Base-by-base conservation (phyloP, 1,284 basidiomycete species). In the Boletellus deceptivus region DNA sequence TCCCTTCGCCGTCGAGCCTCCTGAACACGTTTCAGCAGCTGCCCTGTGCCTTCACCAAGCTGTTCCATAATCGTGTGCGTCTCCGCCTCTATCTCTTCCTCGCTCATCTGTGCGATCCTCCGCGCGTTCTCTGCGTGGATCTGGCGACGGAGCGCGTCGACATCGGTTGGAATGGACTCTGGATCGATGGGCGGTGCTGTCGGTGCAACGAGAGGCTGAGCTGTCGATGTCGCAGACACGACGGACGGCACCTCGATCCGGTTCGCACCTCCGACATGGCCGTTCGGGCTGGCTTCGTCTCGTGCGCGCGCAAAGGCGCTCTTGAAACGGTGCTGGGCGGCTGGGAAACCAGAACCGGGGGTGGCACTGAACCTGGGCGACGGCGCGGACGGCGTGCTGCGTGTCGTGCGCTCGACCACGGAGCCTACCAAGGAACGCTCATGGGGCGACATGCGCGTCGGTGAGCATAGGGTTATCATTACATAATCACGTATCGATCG, bases 281-380 rank as follows among this genome's bases (percentile, higher is more conserved):
- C 54, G 47, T 67, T 76, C 50, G 2, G 24, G 48, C 48, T 36
- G 20, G 54, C 56, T 35, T 61, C 73, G 48, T 78, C 72, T 62
- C 72, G 72, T 37, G 67, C 73, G 9, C 77, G 76, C 6, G 78
- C 70, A 68, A 87, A 86, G 22, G 80, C 80, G 55, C 85, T 86
- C 22, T 60, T 68, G 51, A 77, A 83, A 45, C 84, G 73, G 61
- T 86, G 84, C 53, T 83, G 77, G 5, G 77, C 83, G 0, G 65
- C 55, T 29, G 84, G 84, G 64, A 86, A 86, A 2, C 83, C 80
- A 37, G 69, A 69, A 43, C 70, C 73, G 4, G 68, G 58, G 0
- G 72, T 62, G 1, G 51, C 31, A 6, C 54, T 52, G 22, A 71
- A 67, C 35, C 62, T 58, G 36, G 67, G 57, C 14, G 73, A 66